Percentiles rank a stretch among this genome's conserved stretches.
phyloP scores from a whole-genome alignment of 768 basidiomycete genomes.

The Hydnomerulius pinastri region DNA sequence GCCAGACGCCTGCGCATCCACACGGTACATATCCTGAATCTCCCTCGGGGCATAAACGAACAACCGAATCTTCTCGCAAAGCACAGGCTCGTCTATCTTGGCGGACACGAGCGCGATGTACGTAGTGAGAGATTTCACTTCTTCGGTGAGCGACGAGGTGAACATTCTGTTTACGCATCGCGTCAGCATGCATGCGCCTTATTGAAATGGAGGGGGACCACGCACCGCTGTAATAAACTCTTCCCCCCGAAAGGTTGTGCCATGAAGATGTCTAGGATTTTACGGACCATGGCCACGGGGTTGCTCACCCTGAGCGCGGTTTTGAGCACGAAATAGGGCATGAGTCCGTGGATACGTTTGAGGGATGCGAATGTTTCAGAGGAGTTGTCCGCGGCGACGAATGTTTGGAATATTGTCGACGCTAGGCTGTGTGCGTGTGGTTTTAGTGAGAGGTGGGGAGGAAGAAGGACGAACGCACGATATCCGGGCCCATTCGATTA shows the following conservation, averaged over 20 bases:
- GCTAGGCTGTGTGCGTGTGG: constrained; percentile 63
- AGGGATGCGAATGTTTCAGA: constrained; percentile 86
- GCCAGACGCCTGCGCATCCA: constrained; percentile 73
- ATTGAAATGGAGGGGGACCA: neutral
- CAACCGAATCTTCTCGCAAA: constrained; percentile 85
- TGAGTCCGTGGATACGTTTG: constrained; percentile 91
- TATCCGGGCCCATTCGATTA: constrained; percentile 95
- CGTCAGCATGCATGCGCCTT: constrained; percentile 4
- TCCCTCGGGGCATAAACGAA: constrained; percentile 89
- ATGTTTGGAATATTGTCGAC: constrained; percentile 94
- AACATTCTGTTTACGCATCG: constrained; percentile 73
- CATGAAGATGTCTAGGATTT: constrained; percentile 89
- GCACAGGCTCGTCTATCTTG: constrained; percentile 84
- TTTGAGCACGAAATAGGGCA: constrained; percentile 98
- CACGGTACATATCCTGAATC: constrained; percentile 80
- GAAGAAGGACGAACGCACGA: constrained; percentile 62
- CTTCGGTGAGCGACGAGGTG: constrained; percentile 87
- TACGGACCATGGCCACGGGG: constrained; percentile 94
- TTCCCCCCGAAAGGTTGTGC: constrained; percentile 96
- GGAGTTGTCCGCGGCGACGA: constrained; percentile 89
- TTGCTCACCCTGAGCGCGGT: constrained; percentile 90
- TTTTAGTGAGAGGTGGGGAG: neutral
- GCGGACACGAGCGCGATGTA: constrained; percentile 87
- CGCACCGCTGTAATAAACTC: constrained; percentile 85
- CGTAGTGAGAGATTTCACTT: constrained; percentile 79